Conservation (phyloP, 1,284 basidiomycete genomes). For the Mixia osmundae region DNA sequence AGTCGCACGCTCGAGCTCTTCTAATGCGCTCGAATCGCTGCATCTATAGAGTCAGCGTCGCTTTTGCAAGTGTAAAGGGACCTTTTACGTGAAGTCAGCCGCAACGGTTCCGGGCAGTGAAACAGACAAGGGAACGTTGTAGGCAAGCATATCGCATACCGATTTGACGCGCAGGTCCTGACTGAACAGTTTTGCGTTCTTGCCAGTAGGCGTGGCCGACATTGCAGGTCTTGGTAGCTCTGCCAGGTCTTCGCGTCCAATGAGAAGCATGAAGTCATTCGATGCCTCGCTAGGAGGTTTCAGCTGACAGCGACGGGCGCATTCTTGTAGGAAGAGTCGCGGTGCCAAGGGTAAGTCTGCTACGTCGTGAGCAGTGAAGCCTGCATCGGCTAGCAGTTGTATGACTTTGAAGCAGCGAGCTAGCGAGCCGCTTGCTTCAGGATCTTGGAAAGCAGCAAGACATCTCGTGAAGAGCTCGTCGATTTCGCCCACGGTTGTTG, state of each 20-base stretch:
- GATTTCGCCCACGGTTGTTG: background rate
- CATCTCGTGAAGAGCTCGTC: background rate
- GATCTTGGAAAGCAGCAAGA: background rate
- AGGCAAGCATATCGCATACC: slow-evolving; percentile 4
- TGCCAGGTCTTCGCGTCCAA: too few relatives aligned
- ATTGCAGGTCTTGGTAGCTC: too few relatives aligned
- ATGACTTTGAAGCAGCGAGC: too few relatives aligned
- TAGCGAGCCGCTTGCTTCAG: background rate
- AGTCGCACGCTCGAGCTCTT: slow-evolving; percentile 52
- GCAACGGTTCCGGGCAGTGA: slow-evolving; percentile 2
- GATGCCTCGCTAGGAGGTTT: too few relatives aligned
- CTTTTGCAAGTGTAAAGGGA: background rate
- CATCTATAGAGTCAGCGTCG: slow-evolving; percentile 31
- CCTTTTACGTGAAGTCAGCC: slow-evolving; percentile 1
- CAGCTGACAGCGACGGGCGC: too few relatives aligned
- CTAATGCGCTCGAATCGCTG: slow-evolving; percentile 54
- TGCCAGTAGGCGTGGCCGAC: too few relatives aligned
- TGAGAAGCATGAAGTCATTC: too few relatives aligned
- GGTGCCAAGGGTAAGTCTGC: too few relatives aligned
- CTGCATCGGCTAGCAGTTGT: too few relatives aligned
- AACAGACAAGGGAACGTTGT: slow-evolving; percentile 1
- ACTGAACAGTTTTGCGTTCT: too few relatives aligned
- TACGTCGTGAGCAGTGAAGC: too few relatives aligned
- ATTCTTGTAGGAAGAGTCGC: too few relatives aligned
- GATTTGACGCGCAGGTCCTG: background rate